A percentile compares a stretch with the other conserved stretches of the same genome.
phyloP scores from a whole-genome alignment of 306 rosid genomes.

The Prunus fruticosa region DNA sequence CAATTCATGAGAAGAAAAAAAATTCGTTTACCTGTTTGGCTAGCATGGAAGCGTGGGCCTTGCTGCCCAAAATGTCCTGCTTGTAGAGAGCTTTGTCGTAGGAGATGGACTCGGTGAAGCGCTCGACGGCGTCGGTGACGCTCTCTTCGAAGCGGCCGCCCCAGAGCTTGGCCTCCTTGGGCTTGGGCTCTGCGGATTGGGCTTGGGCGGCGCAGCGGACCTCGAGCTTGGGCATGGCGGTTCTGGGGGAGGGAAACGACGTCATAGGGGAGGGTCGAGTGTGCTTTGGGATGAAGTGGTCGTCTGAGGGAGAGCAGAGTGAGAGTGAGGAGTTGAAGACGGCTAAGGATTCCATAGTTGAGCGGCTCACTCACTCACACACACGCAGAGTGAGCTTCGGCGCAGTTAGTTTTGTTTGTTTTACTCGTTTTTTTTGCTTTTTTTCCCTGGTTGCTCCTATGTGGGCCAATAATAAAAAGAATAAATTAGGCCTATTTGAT shows the following conservation, averaged over 20 bases:
- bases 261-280: not conserved
- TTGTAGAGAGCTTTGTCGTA: conserved; percentile 77
- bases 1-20: not conserved
- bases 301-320: conserved; percentile 4
- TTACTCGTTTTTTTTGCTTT: no score
- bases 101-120: conserved; percentile 92
- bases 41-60: conserved; percentile 93
- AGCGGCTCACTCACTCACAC: no score
- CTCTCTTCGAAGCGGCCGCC: conserved; percentile 94
- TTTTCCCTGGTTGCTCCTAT: no score
- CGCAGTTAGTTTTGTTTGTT: no score
- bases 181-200: conserved; percentile 9
- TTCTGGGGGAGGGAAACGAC: not conserved
- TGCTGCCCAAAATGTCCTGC: conserved; percentile 84
- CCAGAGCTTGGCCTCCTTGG: conserved; percentile 89
- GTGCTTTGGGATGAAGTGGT: not conserved
- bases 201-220: conserved; percentile 16
- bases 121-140: conserved; percentile 82
- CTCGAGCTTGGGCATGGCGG: conserved; percentile 29
- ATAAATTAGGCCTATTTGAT: no score
- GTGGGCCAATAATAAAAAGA: no score
- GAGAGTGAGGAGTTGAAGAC: conserved; percentile 12
- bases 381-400: no score
- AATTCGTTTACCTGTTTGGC: conserved; percentile 59
- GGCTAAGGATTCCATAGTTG: conserved; percentile 1